Base-by-base conservation (phyloP, 2,329 filamentous ascomycete genomes). In the Phyllosticta citrichinensis region DNA sequence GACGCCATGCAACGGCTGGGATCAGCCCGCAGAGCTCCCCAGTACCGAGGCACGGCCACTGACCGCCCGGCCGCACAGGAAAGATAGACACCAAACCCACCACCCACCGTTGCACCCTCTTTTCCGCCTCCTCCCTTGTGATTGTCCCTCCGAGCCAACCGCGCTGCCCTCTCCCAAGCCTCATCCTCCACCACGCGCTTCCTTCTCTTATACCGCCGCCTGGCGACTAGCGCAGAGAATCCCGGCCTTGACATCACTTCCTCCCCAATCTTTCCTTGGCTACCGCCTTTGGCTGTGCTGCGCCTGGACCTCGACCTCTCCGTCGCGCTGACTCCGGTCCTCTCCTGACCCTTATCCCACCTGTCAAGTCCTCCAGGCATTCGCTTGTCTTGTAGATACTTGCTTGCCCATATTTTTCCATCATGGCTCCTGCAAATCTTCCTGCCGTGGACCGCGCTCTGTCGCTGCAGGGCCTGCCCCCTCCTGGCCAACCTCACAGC, bases 401-500 rank as follows among this genome's bases (percentile, higher is more conserved):
- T 40, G 52, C 51, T 51, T 20, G 17, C 35, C 53, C 47, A 50
- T 19, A 25, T 40, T 47, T 14, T 35, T 19, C 27, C 51, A 19
- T 53, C 53, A 74, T 74, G 72, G 73, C 72, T 52, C 68, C 68
- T 51, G n/a, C 40, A 19, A 57, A 27, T 19, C 33, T 61, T 52
- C 63, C 66, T 30, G 69, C 71, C 63, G 53, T 71, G 17, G 65
- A 70, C 64, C 68, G 68, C 58, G 73, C 71, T 8, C 62, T 60
- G 12, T 82, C 86, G 71, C 75, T 90, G 62, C 75, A 80, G 57
- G 71, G 77, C 61, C 80, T 83, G 17, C 90, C 91, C 55, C 86
- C 89, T 3, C 82, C 87, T 9, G 91, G 91, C 65, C 78, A 83
- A 56, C 89, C 91, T 1, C 94, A 94, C 71, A 88, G 87, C 54